Conservation (phyloP, 139 green algal genomes). For the Chlorella ohadii region DNA sequence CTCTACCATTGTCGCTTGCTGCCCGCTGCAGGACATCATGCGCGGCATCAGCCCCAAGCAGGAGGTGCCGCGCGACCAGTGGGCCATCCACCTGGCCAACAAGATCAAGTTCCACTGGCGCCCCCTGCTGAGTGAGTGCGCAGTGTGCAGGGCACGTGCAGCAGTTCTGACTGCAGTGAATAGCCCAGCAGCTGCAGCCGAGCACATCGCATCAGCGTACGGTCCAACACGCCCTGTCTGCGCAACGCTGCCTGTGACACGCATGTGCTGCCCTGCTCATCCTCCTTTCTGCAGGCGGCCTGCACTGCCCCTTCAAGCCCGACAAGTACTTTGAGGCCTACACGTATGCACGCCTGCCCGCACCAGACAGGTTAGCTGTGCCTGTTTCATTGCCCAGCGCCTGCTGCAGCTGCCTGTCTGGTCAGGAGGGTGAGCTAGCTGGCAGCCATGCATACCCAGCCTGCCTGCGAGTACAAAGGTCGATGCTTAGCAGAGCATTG, state of each 20-base stretch:
- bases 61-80: slow-evolving; percentile 31
- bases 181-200: too few relatives aligned
- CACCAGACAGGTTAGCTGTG: neutral
- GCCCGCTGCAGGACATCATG: slow-evolving; percentile 38
- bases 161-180: too few relatives aligned
- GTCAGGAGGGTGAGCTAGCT: neutral
- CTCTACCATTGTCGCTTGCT: too few relatives aligned
- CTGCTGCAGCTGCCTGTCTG: neutral
- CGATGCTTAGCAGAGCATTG: too few relatives aligned
- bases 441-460: neutral
- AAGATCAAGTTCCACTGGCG: slow-evolving; percentile 56
- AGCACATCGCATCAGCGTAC: too few relatives aligned
- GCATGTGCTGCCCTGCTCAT: too few relatives aligned
- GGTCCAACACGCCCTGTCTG: too few relatives aligned
- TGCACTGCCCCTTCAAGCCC: slow-evolving; percentile 51
- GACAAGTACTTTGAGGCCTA: slow-evolving; percentile 53
- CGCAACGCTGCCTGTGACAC: too few relatives aligned
- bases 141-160: neutral
- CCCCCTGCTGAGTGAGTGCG: slow-evolving; percentile 6
- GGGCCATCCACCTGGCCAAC: slow-evolving; percentile 49
- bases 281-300: neutral
- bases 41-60: slow-evolving; percentile 47
- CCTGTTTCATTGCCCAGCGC: neutral
- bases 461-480: too few relatives aligned
- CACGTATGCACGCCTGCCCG: slow-evolving; percentile 10